These are phyloP conservation scores for Scheffersomyces titani DNA, from an alignment of 1,139 yeast genomes.

Conservation along the genomic window DNA sequence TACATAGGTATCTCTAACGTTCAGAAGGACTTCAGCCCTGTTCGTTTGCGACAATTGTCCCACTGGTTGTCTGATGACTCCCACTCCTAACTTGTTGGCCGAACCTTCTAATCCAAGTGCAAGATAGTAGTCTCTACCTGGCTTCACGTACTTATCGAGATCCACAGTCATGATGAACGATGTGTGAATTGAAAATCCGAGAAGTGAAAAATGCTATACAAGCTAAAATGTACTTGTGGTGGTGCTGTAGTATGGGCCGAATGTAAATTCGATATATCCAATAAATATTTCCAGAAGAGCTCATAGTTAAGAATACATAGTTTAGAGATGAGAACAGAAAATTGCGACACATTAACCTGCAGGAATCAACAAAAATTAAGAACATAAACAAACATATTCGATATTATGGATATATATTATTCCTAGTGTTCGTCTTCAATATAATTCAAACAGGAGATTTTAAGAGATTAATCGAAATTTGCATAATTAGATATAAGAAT, in stretches of 20 bases:
- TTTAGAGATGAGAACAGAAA: background rate
- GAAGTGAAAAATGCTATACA: background rate
- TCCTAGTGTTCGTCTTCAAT: no score
- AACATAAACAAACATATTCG: background rate
- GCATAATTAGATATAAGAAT: no score
- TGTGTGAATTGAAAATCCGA: background rate
- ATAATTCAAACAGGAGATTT: no score
- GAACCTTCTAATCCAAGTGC: slow-evolving; percentile 96
- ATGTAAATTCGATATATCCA: background rate
- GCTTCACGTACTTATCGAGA: slow-evolving; percentile 39
- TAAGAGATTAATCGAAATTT: no score
- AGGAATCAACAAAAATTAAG: background rate
- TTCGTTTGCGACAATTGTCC: slow-evolving; percentile 55
- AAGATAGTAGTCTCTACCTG: slow-evolving; percentile 54
- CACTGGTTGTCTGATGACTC: slow-evolving; percentile 71
- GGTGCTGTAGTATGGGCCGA: background rate
- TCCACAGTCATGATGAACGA: slow-evolving; percentile 25
- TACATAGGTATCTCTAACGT: slow-evolving; percentile 89
- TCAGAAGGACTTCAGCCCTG: slow-evolving; percentile 75
- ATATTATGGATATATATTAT: no score
- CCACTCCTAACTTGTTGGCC: slow-evolving; percentile 94
- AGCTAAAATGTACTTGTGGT: background rate
- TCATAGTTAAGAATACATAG: background rate
- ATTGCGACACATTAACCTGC: background rate
- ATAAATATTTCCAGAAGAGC: background rate